These are phyloP conservation scores for Ustilago curta DNA, from an alignment of 1,284 basidiomycete genomes.

Conservation along the genomic window DNA sequence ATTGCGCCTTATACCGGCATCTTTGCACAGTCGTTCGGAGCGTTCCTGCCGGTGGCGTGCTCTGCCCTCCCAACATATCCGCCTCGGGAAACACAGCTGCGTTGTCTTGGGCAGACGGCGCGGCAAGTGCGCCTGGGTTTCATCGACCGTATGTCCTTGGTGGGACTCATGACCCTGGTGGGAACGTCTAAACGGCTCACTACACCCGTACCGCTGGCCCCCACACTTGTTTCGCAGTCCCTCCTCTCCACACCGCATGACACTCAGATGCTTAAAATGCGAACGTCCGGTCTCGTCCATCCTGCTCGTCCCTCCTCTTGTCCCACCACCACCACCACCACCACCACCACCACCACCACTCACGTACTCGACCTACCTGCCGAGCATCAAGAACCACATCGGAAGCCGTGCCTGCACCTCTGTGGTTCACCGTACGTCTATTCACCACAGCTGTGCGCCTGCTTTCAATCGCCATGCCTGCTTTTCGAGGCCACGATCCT, in stretches of 20 bases:
- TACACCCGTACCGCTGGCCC: background rate
- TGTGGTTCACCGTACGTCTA: background rate
- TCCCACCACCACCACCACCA: slow-evolving; percentile 17
- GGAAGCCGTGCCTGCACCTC: background rate
- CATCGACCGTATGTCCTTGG: slow-evolving; percentile 8
- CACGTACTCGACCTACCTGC: background rate
- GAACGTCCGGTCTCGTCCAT: background rate
- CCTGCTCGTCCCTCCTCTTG: slow-evolving; percentile 11
- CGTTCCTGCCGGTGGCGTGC: slow-evolving; percentile 2
- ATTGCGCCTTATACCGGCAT: background rate
- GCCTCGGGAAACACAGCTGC: background rate
- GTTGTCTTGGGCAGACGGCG: slow-evolving; percentile 3
- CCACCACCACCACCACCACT: background rate
- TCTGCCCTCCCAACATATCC: background rate
- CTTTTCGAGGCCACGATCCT: slow-evolving; percentile 34
- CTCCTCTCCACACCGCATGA: slow-evolving; percentile 1
- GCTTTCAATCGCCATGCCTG: slow-evolving; percentile 24
- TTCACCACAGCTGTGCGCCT: background rate
- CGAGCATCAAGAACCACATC: background rate
- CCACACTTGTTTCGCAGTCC: background rate
- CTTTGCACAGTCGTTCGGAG: slow-evolving; percentile 2
- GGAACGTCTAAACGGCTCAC: slow-evolving; percentile 1
- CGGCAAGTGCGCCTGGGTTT: slow-evolving; percentile 18
- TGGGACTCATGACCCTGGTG: slow-evolving; percentile 29
- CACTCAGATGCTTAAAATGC: slow-evolving; percentile 16